Evolutionary conservation across 129 eudicot species (phyloP).

Genomic region (Arctium minus): DNA sequence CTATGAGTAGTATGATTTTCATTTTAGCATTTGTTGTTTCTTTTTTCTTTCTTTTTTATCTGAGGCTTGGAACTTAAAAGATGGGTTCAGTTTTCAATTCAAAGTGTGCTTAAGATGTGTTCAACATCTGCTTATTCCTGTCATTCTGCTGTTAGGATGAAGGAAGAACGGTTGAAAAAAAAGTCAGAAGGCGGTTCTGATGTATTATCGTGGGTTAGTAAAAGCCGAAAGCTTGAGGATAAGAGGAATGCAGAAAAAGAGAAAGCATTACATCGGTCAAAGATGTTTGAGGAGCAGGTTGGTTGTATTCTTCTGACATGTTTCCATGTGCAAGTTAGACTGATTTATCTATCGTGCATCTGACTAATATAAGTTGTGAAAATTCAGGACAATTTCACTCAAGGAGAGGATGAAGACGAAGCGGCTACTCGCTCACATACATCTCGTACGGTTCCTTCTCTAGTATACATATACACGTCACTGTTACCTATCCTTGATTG

Average conservation of each 20-base stretch:
- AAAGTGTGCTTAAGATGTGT: background rate
- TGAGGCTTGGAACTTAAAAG: background rate
- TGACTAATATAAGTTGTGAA: conserved; percentile 4
- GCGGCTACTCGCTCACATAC: conserved; percentile 34
- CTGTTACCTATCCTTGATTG: background rate
- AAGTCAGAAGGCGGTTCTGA: conserved; percentile 68
- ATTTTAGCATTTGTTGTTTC: background rate
- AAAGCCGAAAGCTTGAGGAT: conserved; percentile 83
- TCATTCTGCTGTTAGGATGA: conserved; percentile 49
- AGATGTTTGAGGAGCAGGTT: conserved; percentile 94
- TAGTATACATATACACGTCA: background rate
- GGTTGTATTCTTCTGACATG: background rate
- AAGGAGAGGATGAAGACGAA: conserved; percentile 70
- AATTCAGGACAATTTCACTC: conserved; percentile 72
- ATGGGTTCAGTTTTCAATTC: background rate
- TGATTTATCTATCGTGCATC: conserved; percentile 2
- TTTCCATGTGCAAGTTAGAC: background rate
- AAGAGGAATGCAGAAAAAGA: conserved; percentile 65
- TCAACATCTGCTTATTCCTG: background rate
- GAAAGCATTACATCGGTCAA: conserved; percentile 77
- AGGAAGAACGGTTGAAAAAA: conserved; percentile 80
- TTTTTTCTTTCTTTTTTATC: background rate
- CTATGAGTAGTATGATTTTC: background rate
- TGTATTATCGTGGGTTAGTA: conserved; percentile 78
- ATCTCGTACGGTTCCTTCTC: conserved; percentile 39